These are phyloP conservation scores for Calonectria ilicicola DNA, from an alignment of 2,329 filamentous ascomycete species.

Conservation along the genomic window DNA sequence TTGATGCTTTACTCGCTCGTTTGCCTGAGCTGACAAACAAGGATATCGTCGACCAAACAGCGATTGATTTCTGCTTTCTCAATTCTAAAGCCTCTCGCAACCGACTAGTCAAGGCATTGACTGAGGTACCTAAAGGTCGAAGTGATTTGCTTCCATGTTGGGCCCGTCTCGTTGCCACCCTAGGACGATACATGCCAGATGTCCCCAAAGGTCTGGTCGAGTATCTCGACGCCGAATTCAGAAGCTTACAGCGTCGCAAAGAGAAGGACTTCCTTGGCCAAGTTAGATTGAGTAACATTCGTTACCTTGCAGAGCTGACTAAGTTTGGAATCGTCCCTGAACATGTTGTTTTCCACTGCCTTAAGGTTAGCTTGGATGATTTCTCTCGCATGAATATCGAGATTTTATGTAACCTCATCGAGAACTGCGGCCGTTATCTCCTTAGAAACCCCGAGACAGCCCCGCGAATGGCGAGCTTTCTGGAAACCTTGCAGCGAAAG, in stretches of 20 bases:
- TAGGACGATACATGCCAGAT: conserved; percentile 94
- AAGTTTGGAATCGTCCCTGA: conserved; percentile 99
- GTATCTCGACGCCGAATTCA: conserved; percentile 95
- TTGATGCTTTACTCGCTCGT: conserved; percentile 87
- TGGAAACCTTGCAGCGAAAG: conserved; percentile 95
- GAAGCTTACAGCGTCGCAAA: conserved; percentile 95
- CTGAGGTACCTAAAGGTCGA: conserved; percentile 94
- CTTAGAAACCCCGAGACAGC: conserved; percentile 93
- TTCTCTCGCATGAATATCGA: conserved; percentile 99
- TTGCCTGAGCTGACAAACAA: conserved; percentile 94
- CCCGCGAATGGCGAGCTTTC: conserved; percentile 91
- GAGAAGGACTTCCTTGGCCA: conserved; percentile 97
- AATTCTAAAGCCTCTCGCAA: conserved; percentile 99
- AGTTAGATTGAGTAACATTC: conserved; percentile 92
- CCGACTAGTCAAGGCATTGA: conserved; percentile 89
- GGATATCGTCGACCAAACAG: conserved; percentile 90
- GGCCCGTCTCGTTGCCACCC: conserved; percentile 90
- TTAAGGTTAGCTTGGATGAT: conserved; percentile 97
- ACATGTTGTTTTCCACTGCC: conserved; percentile 98
- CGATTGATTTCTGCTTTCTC: conserved; percentile 96
- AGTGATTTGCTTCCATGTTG: conserved; percentile 92
- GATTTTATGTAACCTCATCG: conserved; percentile 94
- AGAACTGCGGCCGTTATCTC: conserved; percentile 96
- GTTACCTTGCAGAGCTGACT: conserved; percentile 96
- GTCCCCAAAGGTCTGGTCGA: conserved; percentile 92